Percentiles rank a stretch among this genome's conserved stretches.
These are phyloP conservation scores for Trichosanthes truncata DNA, from an alignment of 306 rosid species.

Conservation along the genomic window DNA sequence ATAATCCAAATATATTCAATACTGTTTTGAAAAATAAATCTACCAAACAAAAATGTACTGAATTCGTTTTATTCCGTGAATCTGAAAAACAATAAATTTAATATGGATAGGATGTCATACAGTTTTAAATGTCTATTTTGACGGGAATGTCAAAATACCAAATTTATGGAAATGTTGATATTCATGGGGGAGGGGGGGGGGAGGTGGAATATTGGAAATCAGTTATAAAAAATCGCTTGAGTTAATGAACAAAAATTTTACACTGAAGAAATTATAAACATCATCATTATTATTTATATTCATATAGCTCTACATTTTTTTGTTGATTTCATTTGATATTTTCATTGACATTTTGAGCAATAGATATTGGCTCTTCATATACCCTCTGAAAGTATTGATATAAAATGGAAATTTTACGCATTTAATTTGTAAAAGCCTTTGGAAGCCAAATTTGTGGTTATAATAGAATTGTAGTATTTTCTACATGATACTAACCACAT, in stretches of 20 bases:
- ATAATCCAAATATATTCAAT: no score
- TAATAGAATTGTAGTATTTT: not conserved
- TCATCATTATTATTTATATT: no score
- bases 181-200: not conserved
- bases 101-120: no score
- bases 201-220: not conserved
- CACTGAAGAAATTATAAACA: no score
- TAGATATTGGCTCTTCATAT: not conserved
- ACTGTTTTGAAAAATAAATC: no score
- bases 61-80: no score
- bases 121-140: not conserved
- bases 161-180: not conserved
- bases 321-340: not conserved
- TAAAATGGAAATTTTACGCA: not conserved
- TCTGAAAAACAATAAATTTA: no score
- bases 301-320: no score
- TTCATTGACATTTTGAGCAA: not conserved
- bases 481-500: not conserved
- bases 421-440: not conserved
- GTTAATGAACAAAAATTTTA: no score
- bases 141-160: not conserved
- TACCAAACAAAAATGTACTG: no score
- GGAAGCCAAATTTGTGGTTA: not conserved
- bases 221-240: no score
- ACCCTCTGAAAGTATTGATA: not conserved